These are phyloP conservation scores for Lepidium africanum DNA, from an alignment of 345 rosid species.

Conservation along the genomic window DNA sequence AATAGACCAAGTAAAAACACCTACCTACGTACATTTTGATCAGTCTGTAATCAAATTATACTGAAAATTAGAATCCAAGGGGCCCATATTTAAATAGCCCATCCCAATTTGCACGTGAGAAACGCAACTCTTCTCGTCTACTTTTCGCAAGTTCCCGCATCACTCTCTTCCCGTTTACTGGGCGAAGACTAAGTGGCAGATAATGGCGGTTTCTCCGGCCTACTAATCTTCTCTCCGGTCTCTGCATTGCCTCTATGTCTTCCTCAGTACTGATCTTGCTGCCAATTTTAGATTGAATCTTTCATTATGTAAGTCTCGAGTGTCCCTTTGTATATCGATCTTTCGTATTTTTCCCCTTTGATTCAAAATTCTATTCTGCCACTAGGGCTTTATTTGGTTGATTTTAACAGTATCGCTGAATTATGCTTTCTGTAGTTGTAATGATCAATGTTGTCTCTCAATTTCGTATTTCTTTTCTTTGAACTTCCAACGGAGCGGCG, in stretches of 20 bases:
- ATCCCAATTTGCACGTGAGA: neutral
- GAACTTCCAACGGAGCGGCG: neutral
- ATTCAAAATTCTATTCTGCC: neutral
- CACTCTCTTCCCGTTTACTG: neutral
- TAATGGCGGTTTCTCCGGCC: neutral
- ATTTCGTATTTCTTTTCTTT: neutral
- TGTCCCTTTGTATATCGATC: neutral
- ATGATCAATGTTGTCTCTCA: neutral
- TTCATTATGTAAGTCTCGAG: slow-evolving; percentile 1
- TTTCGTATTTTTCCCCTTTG: neutral
- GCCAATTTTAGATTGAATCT: neutral
- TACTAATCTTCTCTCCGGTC: neutral
- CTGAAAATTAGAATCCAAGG: neutral
- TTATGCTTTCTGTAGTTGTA: neutral
- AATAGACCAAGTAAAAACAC: too few species aligned
- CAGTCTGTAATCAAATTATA: too few species aligned
- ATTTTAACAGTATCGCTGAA: neutral
- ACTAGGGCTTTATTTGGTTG: neutral
- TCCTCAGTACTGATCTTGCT: neutral
- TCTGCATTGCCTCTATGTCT: neutral
- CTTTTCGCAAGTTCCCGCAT: too few species aligned
- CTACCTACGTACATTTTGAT: too few species aligned
- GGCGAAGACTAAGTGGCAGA: neutral
- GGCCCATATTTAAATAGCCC: neutral
- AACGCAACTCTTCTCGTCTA: neutral